Conservation (phyloP, 441 rosid genomes). For the Bocquillonia castaneifolia region DNA sequence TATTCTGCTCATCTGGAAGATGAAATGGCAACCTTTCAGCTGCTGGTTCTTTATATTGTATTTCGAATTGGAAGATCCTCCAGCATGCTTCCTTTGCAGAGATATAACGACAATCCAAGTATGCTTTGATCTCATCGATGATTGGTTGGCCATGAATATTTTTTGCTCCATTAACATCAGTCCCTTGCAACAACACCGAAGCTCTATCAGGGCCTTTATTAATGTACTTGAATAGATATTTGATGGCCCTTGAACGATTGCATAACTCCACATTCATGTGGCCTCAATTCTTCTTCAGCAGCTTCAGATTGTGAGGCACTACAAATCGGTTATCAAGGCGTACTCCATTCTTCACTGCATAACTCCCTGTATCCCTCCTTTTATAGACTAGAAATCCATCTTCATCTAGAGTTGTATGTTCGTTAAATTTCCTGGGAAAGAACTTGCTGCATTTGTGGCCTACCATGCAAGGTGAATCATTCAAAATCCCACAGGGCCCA, state of each 20-base stretch:
- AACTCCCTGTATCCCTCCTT: not conserved
- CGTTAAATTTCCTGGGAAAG: not conserved
- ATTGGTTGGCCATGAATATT: too few relatives aligned
- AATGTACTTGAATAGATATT: slow-evolving; percentile 24
- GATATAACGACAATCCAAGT: not conserved
- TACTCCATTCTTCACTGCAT: not conserved
- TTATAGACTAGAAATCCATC: slow-evolving; percentile 5
- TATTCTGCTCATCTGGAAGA: not conserved
- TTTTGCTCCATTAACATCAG: too few relatives aligned
- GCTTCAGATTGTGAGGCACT: not conserved
- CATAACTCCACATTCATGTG: slow-evolving; percentile 19
- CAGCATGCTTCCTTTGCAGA: not conserved
- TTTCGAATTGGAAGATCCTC: not conserved
- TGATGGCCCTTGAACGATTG: not conserved
- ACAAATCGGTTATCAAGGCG: slow-evolving; percentile 13
- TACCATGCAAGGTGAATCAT: not conserved
- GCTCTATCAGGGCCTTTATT: slow-evolving; percentile 17
- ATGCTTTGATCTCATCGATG: not conserved
- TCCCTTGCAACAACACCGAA: too few relatives aligned
- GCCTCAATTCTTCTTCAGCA: not conserved
- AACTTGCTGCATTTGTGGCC: not conserved
- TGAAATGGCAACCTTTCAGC: not conserved
- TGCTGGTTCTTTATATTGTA: not conserved
- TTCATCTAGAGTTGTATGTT: not conserved
- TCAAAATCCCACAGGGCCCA: slow-evolving; percentile 9